Conservation (phyloP, 371 early-diverging fungal species). For the Globomyces sp. region DNA sequence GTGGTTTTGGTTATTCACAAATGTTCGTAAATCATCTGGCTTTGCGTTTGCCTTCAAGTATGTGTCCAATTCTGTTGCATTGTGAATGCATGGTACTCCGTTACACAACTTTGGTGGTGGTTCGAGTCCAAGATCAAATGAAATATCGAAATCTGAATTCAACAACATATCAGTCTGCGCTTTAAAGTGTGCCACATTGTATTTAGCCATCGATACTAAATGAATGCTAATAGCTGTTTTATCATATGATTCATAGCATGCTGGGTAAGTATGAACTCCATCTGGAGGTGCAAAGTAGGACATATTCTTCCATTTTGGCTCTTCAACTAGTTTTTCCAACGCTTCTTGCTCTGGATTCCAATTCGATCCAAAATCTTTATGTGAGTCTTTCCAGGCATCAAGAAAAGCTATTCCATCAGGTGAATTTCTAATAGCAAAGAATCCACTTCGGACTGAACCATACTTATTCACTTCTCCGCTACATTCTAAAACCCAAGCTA, state of each 20-base stretch:
- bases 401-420: background rate
- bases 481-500: slow-evolving; percentile 4
- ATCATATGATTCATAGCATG: background rate
- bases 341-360: slow-evolving; percentile 3
- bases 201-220: too few relatives aligned
- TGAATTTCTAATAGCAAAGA: slow-evolving; percentile 15
- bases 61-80: too few relatives aligned
- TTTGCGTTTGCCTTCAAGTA: too few relatives aligned
- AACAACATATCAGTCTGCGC: too few relatives aligned
- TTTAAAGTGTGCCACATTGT: too few relatives aligned
- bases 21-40: too few relatives aligned
- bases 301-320: background rate
- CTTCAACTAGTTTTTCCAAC: background rate
- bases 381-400: slow-evolving; percentile 8
- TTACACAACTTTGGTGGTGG: too few relatives aligned
- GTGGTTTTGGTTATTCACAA: too few relatives aligned
- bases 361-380: background rate
- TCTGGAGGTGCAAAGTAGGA: slow-evolving; percentile 6
- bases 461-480: background rate
- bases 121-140: too few relatives aligned
- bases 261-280: slow-evolving; percentile 4
- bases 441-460: slow-evolving; percentile 9
- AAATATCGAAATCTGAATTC: too few relatives aligned
- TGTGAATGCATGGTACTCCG: too few relatives aligned
- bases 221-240: too few relatives aligned